Base-by-base conservation (phyloP, 768 basidiomycete species). In the Galerina sulciceps region DNA sequence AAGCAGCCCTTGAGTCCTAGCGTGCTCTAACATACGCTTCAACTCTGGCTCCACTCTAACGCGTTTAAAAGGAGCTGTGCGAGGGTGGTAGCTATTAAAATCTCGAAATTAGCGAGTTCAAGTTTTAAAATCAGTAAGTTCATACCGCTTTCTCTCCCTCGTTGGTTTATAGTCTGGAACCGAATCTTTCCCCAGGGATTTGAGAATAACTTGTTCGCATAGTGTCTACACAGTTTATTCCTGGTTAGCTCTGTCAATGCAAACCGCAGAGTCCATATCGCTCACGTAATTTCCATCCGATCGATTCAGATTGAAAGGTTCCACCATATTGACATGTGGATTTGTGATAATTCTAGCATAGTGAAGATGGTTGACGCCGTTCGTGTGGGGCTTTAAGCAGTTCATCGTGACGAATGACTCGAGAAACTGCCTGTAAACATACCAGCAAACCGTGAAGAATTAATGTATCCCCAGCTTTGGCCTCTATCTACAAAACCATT, bases 261-360 rank as follows among this genome's bases (percentile, higher is more conserved):
- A 18, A n/a, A 1, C 10, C 4, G 17, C 26, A 31, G 26, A 20
- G 0, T 18, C 4, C n/a, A 5, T 1, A 34, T 17, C 9, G 13
- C 49, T 35, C 49, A 51, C 49, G 14, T 51, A 51, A 20, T 51
- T 26, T 9, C 49, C 37, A 22, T 51, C 49, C 23, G 37, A 23
- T 14, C 49, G 35, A n/a, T 51, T 40, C 10, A 51, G 49, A 36
- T 51, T 51, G 49, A 51, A 51, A 1, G 49, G 49, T 14, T 51
- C 49, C 6, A 40, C 37, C 20, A 51, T 38, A n/a, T 51, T 51
- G 13, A 51, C 49, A 10, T 51, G 49, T 20, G 49, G 49, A 51
- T 51, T 51, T n/a, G 49, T 51, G 37, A 51, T 51, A 15, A 51
- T 40, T n/a, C 49, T 38, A 10, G 49, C 49, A 35, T 38, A 51